phyloP scores from a whole-genome alignment of 768 basidiomycete species.

The Crassisporium funariophilum region DNA sequence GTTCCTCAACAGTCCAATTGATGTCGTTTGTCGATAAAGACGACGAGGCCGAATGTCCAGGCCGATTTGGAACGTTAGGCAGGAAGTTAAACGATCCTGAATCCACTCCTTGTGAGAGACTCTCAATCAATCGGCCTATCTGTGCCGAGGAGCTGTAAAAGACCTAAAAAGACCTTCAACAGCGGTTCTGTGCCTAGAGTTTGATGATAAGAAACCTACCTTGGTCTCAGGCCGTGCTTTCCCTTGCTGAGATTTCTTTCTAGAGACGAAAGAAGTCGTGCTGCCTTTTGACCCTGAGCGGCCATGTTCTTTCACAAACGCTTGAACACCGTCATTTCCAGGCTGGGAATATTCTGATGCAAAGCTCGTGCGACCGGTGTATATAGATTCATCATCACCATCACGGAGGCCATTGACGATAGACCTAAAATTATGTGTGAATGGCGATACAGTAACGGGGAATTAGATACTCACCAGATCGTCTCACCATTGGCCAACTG shows the following conservation, averaged over 20 bases:
- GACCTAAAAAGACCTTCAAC: constrained; percentile 45
- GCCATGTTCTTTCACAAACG: constrained; percentile 78
- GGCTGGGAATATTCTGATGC: constrained; percentile 71
- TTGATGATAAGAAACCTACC: constrained; percentile 43
- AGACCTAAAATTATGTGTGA: constrained; percentile 50
- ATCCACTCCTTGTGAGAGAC: constrained; percentile 79
- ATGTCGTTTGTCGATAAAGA: constrained; percentile 66
- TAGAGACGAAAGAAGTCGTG: constrained; percentile 58
- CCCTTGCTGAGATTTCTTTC: constrained; percentile 57
- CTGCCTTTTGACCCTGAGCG: constrained; percentile 70
- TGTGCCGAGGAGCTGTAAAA: constrained; percentile 76
- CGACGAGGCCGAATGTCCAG: constrained; percentile 59
- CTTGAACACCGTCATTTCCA: constrained; percentile 61
- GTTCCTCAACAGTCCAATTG: constrained; percentile 76
- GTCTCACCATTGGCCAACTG: constrained; percentile 88
- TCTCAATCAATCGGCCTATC: constrained; percentile 83
- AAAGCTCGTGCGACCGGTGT: constrained; percentile 70
- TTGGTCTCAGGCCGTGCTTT: constrained; percentile 80
- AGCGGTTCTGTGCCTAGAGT: constrained; percentile 28
- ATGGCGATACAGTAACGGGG: constrained; percentile 9
- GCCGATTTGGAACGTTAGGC: constrained; percentile 37
- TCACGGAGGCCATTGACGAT: constrained; percentile 85
- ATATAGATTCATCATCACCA: constrained; percentile 69
- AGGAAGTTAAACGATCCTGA: constrained; percentile 82
- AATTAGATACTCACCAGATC: constrained; percentile 62